phyloP scores from a whole-genome alignment of 2,329 filamentous ascomycete species.

The Botrytis byssoidea region DNA sequence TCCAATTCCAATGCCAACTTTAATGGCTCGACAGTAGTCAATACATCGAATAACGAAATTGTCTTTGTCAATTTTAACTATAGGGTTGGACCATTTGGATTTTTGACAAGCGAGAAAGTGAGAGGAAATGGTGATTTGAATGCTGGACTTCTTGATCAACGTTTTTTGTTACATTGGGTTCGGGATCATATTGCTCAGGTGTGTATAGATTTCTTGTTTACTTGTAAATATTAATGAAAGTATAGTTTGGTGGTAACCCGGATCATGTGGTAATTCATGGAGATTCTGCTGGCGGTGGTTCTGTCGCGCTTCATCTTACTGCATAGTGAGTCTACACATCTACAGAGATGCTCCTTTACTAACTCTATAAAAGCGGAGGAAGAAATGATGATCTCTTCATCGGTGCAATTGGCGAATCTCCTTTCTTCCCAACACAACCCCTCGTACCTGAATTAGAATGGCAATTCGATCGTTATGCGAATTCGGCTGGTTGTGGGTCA shows the following conservation, averaged over 20 bases:
- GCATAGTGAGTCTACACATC: constrained; percentile 29
- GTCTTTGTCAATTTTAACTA: constrained; percentile 63
- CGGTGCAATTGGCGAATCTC: constrained; percentile 40
- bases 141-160: constrained; percentile 62
- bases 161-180: constrained; percentile 60
- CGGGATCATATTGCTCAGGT: constrained; percentile 55
- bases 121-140: constrained; percentile 58
- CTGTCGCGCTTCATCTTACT: constrained; percentile 43
- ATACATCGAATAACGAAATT: constrained; percentile 46
- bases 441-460: constrained; percentile 43
- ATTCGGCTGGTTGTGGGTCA: constrained; percentile 38
- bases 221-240: neutral
- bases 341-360: neutral
- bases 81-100: constrained; percentile 61
- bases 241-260: constrained; percentile 47
- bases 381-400: constrained; percentile 33
- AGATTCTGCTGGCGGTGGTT: constrained; percentile 48
- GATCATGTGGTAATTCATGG: constrained; percentile 49
- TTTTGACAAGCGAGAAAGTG: constrained; percentile 58
- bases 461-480: constrained; percentile 43
- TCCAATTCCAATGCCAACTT: constrained; percentile 51
- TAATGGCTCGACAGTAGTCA: constrained; percentile 50
- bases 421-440: constrained; percentile 43
- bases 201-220: constrained; percentile 9
- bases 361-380: constrained; percentile 27